These are phyloP conservation scores for Cercospora citrullina DNA, from an alignment of 2,329 filamentous ascomycete genomes.

Conservation along the genomic window DNA sequence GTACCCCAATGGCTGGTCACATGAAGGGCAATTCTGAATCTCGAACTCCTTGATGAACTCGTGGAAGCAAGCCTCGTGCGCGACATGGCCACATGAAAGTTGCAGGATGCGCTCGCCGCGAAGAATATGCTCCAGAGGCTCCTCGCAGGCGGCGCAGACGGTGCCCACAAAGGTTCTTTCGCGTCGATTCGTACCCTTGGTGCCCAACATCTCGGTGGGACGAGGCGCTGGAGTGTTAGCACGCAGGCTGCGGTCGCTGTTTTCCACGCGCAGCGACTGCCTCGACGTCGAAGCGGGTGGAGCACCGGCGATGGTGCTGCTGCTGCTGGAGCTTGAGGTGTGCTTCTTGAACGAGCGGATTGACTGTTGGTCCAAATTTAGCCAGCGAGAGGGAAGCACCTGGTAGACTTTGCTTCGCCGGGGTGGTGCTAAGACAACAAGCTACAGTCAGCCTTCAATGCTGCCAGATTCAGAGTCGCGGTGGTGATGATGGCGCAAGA, in stretches of 20 bases:
- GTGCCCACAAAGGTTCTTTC: constrained; percentile 94
- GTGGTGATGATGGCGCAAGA: constrained; percentile 4
- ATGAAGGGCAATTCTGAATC: constrained; percentile 89
- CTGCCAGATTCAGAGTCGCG: constrained; percentile 2
- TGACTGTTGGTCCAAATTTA: constrained; percentile 25
- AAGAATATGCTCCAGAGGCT: constrained; percentile 91
- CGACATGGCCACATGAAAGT: constrained; percentile 94
- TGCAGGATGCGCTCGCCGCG: constrained; percentile 92
- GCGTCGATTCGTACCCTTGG: constrained; percentile 55
- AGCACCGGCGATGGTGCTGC: constrained; percentile 7
- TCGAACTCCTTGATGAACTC: constrained; percentile 96
- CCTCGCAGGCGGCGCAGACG: constrained; percentile 94
- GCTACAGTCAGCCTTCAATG: constrained; percentile 21
- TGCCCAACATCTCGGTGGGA: constrained; percentile 38
- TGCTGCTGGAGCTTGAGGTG: constrained; percentile 1
- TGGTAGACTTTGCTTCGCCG: constrained; percentile 23
- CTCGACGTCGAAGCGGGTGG: constrained; percentile 16
- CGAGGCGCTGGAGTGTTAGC: constrained; percentile 27
- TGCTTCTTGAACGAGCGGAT: not conserved
- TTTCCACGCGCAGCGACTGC: constrained; percentile 17
- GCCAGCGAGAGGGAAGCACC: constrained; percentile 19
- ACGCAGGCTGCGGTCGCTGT: constrained; percentile 22
- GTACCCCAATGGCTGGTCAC: constrained; percentile 84
- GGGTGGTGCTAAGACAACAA: constrained; percentile 29
- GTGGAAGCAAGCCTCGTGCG: constrained; percentile 97